These are phyloP conservation scores for Podospora australis DNA, from an alignment of 495 filamentous ascomycete genomes.

Conservation along the genomic window DNA sequence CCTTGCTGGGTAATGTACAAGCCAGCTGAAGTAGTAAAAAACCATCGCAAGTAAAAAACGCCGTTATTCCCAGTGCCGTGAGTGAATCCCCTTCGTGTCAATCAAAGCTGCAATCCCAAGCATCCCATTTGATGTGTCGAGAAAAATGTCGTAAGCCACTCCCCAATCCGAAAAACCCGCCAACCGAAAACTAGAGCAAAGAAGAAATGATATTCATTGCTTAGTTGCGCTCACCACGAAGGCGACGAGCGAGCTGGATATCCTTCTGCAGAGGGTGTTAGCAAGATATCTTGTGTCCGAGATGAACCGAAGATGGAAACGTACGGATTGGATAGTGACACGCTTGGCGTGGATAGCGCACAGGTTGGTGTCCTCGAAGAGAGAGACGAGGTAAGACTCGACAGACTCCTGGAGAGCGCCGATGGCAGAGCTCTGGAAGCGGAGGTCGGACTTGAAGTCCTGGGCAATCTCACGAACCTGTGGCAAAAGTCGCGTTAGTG, in stretches of 20 bases:
- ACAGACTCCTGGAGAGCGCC: constrained; percentile 99
- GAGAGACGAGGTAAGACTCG: constrained; percentile 99
- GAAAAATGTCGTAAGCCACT: constrained; percentile 29
- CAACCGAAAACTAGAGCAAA: constrained; percentile 10
- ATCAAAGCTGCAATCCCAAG: constrained; percentile 16
- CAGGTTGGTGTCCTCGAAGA: constrained; percentile 99
- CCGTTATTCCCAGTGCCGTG: constrained; percentile 26
- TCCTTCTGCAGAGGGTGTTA: constrained; percentile 62
- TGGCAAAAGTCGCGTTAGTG: constrained; percentile 27
- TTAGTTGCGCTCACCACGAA: constrained; percentile 86
- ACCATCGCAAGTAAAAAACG: constrained; percentile 35
- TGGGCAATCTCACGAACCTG: constrained; percentile 96
- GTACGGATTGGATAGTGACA: constrained; percentile 76
- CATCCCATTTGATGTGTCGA: constrained; percentile 23
- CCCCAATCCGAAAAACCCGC: constrained; percentile 14
- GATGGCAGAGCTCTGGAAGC: constrained; percentile 99
- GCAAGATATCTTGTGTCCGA: constrained; percentile 12
- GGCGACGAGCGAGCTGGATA: constrained; percentile 93
- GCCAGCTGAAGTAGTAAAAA: constrained; percentile 19
- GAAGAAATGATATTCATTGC: constrained; percentile 7
- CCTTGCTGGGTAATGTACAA: constrained; percentile 38
- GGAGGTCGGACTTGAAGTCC: constrained; percentile 99
- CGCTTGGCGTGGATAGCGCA: constrained; percentile 99
- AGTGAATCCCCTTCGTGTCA: constrained; percentile 19
- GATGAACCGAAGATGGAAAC: constrained; percentile 10